A percentile compares a stretch with the other conserved stretches of the same genome.
These are phyloP conservation scores for Catenaria anguillulae DNA, from an alignment of 371 early-diverging fungal genomes.

Conservation along the genomic window DNA sequence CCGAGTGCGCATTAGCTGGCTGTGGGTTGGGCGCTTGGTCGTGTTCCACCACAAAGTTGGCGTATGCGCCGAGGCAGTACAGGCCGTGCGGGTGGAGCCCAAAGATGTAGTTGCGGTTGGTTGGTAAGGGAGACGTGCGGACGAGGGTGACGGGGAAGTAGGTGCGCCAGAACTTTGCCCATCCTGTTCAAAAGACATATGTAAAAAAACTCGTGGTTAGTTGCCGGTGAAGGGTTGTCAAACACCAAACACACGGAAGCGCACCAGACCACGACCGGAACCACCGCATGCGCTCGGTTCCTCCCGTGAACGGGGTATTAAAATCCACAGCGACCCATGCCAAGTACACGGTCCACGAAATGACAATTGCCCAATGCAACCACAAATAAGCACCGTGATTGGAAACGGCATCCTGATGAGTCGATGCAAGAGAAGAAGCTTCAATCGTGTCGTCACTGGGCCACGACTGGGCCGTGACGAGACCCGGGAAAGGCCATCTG, in stretches of 20 bases:
- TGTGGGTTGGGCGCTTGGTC: slow-evolving; percentile 34
- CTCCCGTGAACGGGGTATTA: not conserved
- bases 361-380: not conserved
- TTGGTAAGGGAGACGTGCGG: not conserved
- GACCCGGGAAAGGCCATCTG: no score
- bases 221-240: not conserved
- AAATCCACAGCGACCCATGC: not conserved
- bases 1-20: slow-evolving; percentile 40
- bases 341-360: not conserved
- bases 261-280: not conserved
- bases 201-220: no score
- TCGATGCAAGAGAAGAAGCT: not conserved
- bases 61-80: slow-evolving; percentile 38
- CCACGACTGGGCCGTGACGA: no score
- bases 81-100: slow-evolving; percentile 69
- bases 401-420: not conserved
- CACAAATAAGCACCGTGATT: not conserved
- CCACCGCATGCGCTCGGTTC: not conserved
- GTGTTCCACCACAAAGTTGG: slow-evolving; percentile 43
- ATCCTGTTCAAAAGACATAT: not conserved
- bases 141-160: not conserved
- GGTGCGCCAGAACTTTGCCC: not conserved
- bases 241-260: not conserved
- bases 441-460: no score
- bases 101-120: slow-evolving; percentile 37